Evolutionary conservation across 2,329 filamentous ascomycete genomes (phyloP).

Genomic region (Sclerotinia minor): DNA sequence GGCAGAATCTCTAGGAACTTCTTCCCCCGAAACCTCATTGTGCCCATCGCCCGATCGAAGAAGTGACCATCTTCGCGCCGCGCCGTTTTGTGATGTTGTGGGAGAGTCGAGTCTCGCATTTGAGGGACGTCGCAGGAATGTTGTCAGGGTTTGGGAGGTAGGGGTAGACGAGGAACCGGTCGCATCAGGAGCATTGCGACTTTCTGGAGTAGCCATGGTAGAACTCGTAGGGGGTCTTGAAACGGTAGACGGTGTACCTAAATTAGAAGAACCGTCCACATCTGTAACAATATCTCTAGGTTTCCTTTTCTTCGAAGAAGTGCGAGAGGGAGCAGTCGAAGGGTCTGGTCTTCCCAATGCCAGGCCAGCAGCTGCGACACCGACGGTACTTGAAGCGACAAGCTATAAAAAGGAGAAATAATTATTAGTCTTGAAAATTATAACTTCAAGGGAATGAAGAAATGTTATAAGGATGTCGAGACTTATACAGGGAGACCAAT

Average conservation of each 20-base stretch:
- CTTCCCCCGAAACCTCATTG: slow-evolving; percentile 32
- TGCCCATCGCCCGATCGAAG: slow-evolving; percentile 35
- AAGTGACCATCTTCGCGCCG: slow-evolving; percentile 34
- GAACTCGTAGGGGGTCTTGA: slow-evolving; percentile 40
- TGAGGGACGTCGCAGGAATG: slow-evolving; percentile 27
- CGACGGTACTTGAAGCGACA: slow-evolving; percentile 43
- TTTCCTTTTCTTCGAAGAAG: slow-evolving; percentile 40
- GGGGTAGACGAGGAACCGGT: slow-evolving; percentile 30
- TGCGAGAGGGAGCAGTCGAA: slow-evolving; percentile 33
- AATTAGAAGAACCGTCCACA: slow-evolving; percentile 30
- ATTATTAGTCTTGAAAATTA: slow-evolving; percentile 5
- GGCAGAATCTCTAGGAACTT: slow-evolving; percentile 51
- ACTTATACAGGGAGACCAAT: slow-evolving; percentile 19
- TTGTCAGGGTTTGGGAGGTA: slow-evolving; percentile 26
- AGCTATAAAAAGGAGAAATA: slow-evolving; percentile 37
- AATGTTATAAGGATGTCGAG: slow-evolving; percentile 10
- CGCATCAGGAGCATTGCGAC: slow-evolving; percentile 25
- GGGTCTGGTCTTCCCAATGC: slow-evolving; percentile 40
- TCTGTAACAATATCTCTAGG: slow-evolving; percentile 32
- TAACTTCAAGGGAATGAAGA: neutral
- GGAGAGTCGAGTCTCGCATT: slow-evolving; percentile 33
- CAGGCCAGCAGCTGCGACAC: slow-evolving; percentile 41
- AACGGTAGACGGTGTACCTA: slow-evolving; percentile 32
- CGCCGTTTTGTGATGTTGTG: slow-evolving; percentile 29
- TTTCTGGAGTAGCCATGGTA: slow-evolving; percentile 35